Percentiles rank a stretch among this genome's conserved stretches.
phyloP scores from a whole-genome alignment of 1,284 basidiomycete genomes.

The Xerocomus amazonicus region DNA sequence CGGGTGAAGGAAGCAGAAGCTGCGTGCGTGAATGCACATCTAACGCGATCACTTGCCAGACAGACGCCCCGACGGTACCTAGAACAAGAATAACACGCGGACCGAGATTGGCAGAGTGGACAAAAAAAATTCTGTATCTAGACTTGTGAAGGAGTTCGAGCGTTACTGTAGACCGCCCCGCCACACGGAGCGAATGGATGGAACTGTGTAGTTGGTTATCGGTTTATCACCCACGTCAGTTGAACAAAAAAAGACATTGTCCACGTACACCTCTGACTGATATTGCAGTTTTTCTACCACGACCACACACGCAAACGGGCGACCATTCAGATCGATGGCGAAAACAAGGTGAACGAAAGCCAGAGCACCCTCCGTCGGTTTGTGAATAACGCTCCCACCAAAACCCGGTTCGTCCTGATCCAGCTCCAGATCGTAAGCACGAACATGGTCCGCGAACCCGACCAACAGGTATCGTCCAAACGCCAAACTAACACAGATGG shows the following conservation, averaged over 20 bases:
- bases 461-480: no score
- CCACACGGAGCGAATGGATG: constrained; percentile 8
- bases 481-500: no score
- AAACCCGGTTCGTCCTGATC: no score
- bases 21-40: constrained; percentile 14
- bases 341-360: constrained; percentile 10
- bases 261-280: constrained; percentile 5
- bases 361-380: no score
- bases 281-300: neutral
- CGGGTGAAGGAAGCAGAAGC: neutral
- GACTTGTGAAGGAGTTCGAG: constrained; percentile 14
- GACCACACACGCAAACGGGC: constrained; percentile 15
- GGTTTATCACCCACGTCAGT: neutral
- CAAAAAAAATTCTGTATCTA: constrained; percentile 1
- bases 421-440: no score
- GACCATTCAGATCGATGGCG: constrained; percentile 15
- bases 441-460: no score
- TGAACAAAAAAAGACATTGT: neutral
- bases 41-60: constrained; percentile 10
- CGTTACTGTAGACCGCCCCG: constrained; percentile 1
- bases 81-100: constrained; percentile 12
- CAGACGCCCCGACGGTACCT: neutral
- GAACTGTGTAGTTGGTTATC: constrained; percentile 5
- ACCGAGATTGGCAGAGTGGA: constrained; percentile 9
- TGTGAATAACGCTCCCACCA: no score